A percentile compares a stretch with the other conserved stretches of the same genome.
These are phyloP conservation scores for Xanthoparmelia taractica DNA, from an alignment of 495 filamentous ascomycete genomes.

Conservation along the genomic window DNA sequence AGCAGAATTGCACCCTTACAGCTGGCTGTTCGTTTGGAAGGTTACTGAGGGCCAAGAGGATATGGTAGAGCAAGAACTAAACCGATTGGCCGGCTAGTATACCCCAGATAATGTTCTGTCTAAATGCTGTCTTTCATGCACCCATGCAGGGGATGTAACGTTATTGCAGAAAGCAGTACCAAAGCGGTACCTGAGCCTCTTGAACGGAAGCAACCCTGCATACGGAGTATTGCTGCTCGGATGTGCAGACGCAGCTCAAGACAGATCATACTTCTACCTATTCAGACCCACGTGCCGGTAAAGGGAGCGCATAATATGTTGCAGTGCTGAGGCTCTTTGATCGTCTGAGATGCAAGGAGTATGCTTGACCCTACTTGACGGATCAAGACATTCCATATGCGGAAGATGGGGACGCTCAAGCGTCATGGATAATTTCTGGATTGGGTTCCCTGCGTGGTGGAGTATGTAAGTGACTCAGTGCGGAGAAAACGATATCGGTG, in stretches of 20 bases:
- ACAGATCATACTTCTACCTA: background rate
- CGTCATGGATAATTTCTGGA: background rate
- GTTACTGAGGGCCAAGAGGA: background rate
- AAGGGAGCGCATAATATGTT: background rate
- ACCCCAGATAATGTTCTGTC: background rate
- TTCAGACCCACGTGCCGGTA: background rate
- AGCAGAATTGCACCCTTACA: background rate
- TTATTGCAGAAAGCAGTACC: too few relatives aligned
- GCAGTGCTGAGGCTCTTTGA: conserved; percentile 1
- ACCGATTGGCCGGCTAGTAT: background rate
- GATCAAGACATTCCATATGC: background rate
- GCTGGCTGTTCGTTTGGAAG: background rate
- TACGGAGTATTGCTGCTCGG: background rate
- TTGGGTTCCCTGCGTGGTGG: background rate
- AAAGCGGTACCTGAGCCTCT: background rate
- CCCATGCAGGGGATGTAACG: background rate
- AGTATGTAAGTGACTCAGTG: background rate
- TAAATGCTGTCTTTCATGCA: background rate
- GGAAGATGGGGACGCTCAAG: background rate
- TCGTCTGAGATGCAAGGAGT: background rate
- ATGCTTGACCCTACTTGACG: background rate
- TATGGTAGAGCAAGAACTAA: background rate
- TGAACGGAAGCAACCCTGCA: background rate
- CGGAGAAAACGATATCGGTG: background rate
- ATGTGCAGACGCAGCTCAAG: background rate